Conservation (phyloP, 352 stramenopile genomes). For the Globisporangium spiculum region DNA sequence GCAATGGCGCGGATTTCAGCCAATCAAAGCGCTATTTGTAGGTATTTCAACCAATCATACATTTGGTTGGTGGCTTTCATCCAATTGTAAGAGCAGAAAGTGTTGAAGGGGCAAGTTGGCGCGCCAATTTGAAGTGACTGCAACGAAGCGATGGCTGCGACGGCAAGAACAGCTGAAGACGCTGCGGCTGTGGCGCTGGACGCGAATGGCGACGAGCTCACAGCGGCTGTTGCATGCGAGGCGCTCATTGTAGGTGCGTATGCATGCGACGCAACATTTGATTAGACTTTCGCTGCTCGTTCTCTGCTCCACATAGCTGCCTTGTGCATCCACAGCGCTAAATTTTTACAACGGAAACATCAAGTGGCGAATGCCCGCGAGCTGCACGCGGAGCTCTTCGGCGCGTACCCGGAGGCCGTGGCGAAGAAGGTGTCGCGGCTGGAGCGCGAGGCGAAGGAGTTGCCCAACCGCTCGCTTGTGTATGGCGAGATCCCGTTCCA, state of each 20-base stretch:
- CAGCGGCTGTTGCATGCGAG: slow-evolving; percentile 22
- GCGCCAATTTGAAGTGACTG: not conserved
- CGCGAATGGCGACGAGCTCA: slow-evolving; percentile 16
- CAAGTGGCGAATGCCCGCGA: slow-evolving; percentile 39
- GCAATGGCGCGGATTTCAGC: not conserved
- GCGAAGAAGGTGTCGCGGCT: slow-evolving; percentile 59
- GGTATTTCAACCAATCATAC: not conserved
- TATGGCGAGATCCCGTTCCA: slow-evolving; percentile 66
- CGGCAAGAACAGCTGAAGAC: not conserved
- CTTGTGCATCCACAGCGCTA: not conserved
- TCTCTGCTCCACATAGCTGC: not conserved
- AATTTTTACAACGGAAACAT: not conserved
- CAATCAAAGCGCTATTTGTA: not conserved
- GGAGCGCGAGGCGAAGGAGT: slow-evolving; percentile 63
- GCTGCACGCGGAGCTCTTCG: slow-evolving; percentile 52
- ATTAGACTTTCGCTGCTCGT: not conserved
- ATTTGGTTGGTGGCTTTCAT: not conserved
- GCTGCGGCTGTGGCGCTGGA: not conserved
- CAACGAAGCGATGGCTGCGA: not conserved
- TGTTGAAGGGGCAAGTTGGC: not conserved
- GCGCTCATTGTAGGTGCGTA: slow-evolving; percentile 24
- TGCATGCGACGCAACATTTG: too few species aligned
- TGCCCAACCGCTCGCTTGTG: slow-evolving; percentile 58
- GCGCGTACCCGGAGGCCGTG: slow-evolving; percentile 36
- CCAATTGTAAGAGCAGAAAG: too few species aligned